Base-by-base conservation (phyloP, 306 rosid species). In the Lablab purpureus region DNA sequence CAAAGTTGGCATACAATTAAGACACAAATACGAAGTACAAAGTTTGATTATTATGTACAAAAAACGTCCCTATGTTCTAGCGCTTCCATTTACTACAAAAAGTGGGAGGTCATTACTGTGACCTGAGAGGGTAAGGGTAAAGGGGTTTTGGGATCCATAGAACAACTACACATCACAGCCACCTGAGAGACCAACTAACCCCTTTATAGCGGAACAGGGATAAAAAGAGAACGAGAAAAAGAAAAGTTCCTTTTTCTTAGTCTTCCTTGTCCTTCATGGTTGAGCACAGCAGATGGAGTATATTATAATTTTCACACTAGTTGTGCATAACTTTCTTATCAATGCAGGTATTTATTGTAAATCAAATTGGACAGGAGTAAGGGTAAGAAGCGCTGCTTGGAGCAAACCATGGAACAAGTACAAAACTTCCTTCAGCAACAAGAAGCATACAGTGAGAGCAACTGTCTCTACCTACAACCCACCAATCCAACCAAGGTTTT, bases 391-490 rank as follows among this genome's bases (percentile, higher is more conserved):
- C 23, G 58, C 23, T 45, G 27, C 58, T 56, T 47, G 22, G 27
- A 71, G 41, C 58, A 81, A 49, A 75, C 63, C 63, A 54, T 68
- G 47, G 73, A 22, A 60, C 58, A 41, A 9, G 21, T 21, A 74
- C 64, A 75, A 5, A 58, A 46, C 34, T 54, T 68, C 25, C 52
- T 46, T 21, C 19, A 43, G 71, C 45, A 46, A 25, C 14, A 4
- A 40, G 12, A 43, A 66, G 32, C 30, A 21, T 7, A 65, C 40
- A 41, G 13, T 40, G 72, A 67, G 51, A 21, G 34, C 19, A 36
- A 41, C 55, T 41, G 54, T 43, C 54, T n/a, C n/a, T n/a, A n/a
- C n/a, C n/a, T 27, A 19, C 71, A 37, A 37, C 27, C 71, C 28
- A 37, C 27, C 50, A 17, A 66, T 66, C 12, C 51, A 67, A 66